These are phyloP conservation scores for Schizophyllum commune DNA, from an alignment of 1,284 basidiomycete species.

Conservation along the genomic window DNA sequence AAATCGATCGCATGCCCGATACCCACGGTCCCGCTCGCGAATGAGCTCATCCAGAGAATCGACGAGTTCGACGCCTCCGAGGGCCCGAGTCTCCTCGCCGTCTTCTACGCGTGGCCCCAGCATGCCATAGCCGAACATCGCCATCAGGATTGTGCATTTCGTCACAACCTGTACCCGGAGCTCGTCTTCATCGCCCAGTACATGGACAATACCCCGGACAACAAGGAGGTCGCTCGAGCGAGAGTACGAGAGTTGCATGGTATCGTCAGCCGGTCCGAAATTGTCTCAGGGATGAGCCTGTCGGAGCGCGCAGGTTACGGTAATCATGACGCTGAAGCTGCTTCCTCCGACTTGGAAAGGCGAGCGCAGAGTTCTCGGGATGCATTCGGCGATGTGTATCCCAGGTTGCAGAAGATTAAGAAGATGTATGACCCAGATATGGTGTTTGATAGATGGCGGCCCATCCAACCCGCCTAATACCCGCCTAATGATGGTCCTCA, in stretches of 20 bases:
- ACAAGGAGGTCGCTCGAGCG: not conserved
- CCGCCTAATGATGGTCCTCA: conserved; percentile 8
- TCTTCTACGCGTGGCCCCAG: not conserved
- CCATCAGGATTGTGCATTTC: not conserved
- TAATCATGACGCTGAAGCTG: not conserved
- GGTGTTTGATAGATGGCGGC: conserved; percentile 56
- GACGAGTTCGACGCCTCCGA: not conserved
- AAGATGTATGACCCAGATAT: conserved; percentile 65
- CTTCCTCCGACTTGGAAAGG: not conserved
- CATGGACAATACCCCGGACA: not conserved
- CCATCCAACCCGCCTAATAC: conserved; percentile 26
- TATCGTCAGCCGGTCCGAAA: not conserved
- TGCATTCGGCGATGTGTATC: conserved; percentile 38
- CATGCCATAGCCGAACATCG: not conserved
- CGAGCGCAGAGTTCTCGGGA: not conserved
- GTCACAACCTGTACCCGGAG: not conserved
- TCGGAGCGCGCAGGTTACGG: not conserved
- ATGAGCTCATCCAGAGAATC: not conserved
- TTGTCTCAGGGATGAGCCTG: not conserved
- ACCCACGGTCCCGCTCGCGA: not conserved
- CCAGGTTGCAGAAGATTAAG: conserved; percentile 57
- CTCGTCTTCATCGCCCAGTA: not conserved
- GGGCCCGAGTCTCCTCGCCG: not conserved
- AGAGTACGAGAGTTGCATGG: not conserved
- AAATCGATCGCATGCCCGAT: not conserved